These are phyloP conservation scores for Podospora sp. DNA, from an alignment of 495 filamentous ascomycete genomes.

Conservation along the genomic window DNA sequence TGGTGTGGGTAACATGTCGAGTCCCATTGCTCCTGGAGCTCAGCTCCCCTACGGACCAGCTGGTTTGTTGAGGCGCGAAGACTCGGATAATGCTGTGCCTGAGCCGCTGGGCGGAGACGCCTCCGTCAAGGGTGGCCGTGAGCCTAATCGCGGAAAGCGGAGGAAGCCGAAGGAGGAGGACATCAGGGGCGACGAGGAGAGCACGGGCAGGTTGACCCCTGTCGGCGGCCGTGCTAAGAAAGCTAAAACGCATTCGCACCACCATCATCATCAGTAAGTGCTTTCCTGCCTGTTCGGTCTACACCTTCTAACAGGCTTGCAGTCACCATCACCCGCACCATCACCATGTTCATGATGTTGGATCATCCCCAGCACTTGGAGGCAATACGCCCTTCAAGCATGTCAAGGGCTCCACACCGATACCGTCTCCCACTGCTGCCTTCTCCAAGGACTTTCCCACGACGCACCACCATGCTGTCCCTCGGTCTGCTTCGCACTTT, in stretches of 20 bases:
- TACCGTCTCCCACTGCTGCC: constrained; percentile 57
- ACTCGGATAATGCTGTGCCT: constrained; percentile 42
- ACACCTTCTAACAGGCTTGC: constrained; percentile 28
- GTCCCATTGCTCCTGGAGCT: constrained; percentile 52
- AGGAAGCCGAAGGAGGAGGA: constrained; percentile 64
- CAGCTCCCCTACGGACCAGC: constrained; percentile 48
- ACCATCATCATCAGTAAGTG: constrained; percentile 64
- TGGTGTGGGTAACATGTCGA: constrained; percentile 68
- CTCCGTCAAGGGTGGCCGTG: constrained; percentile 31
- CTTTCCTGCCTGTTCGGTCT: neutral
- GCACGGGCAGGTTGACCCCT: constrained; percentile 55
- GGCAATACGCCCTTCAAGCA: constrained; percentile 43
- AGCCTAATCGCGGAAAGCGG: constrained; percentile 55
- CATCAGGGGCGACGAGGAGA: constrained; percentile 60
- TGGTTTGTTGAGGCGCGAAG: constrained; percentile 48
- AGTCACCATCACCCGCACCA: constrained; percentile 78
- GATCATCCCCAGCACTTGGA: constrained; percentile 47
- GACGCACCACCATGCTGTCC: constrained; percentile 41
- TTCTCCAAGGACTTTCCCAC: constrained; percentile 50
- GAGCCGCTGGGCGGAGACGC: constrained; percentile 36
- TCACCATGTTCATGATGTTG: constrained; percentile 68
- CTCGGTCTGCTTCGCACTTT: constrained; percentile 35
- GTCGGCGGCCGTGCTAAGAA: constrained; percentile 59
- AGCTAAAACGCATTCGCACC: constrained; percentile 64
- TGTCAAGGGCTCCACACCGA: constrained; percentile 51